These are phyloP conservation scores for Trichosporon coremiiforme DNA, from an alignment of 1,284 basidiomycete genomes.

Conservation along the genomic window DNA sequence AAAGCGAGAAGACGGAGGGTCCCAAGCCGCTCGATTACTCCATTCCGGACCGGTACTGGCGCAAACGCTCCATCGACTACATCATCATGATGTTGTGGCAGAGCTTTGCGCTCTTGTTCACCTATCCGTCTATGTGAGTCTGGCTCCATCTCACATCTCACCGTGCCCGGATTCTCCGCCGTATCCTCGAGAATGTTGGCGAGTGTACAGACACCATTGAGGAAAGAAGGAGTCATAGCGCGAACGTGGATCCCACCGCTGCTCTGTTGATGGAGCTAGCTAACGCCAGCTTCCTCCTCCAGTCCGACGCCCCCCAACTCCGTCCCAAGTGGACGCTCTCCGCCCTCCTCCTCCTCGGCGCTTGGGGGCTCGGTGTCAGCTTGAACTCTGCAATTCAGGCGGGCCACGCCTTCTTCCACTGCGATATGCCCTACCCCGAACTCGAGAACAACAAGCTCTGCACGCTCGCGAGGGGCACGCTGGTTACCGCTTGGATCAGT, in stretches of 20 bases:
- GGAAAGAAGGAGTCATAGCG: too few species aligned
- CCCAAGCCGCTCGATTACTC: neutral
- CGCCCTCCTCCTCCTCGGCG: neutral
- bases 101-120: constrained; percentile 1
- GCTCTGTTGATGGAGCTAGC: neutral
- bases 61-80: neutral
- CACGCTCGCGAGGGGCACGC: neutral
- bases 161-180: too few species aligned
- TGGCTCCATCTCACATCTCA: too few species aligned
- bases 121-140: neutral
- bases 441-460: neutral
- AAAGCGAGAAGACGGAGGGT: neutral
- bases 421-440: constrained; percentile 6
- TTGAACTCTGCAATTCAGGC: neutral
- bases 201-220: too few species aligned
- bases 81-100: constrained; percentile 13
- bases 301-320: constrained; percentile 4
- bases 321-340: neutral
- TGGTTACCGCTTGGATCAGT: constrained; percentile 9
- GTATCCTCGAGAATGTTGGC: too few species aligned
- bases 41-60: neutral
- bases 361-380: neutral
- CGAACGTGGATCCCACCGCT: too few species aligned
- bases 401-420: neutral
- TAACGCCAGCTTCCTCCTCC: constrained; percentile 2